phyloP scores from a whole-genome alignment of 2,329 filamentous ascomycete genomes.

The Mycogone perniciosa region DNA sequence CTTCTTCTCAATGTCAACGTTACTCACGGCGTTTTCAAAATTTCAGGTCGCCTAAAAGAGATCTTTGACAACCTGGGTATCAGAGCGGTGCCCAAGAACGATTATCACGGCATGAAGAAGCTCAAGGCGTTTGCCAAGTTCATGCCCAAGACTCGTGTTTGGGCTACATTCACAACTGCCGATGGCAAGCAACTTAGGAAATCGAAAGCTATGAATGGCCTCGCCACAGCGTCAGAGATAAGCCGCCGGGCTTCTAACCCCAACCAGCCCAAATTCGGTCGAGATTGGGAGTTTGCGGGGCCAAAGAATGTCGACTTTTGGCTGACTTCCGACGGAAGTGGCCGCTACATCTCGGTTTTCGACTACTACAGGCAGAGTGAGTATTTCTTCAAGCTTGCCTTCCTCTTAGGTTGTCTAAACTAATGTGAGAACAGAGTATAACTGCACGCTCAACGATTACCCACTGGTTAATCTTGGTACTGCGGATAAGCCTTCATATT shows the following conservation, averaged over 20 bases:
- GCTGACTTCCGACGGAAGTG: constrained; percentile 19
- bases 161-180: constrained; percentile 25
- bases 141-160: constrained; percentile 33
- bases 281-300: constrained; percentile 24
- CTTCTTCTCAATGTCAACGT: constrained; percentile 51
- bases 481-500: constrained; percentile 48
- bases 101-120: constrained; percentile 10
- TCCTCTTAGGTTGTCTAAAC: not conserved
- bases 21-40: constrained; percentile 47
- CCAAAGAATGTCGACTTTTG: constrained; percentile 29
- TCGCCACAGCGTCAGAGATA: constrained; percentile 22
- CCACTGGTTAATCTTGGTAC: constrained; percentile 64
- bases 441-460: constrained; percentile 29
- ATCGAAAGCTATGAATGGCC: constrained; percentile 23
- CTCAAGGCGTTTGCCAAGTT: constrained; percentile 30
- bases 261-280: constrained; percentile 20
- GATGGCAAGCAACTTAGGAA: constrained; percentile 26
- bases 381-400: constrained; percentile 14
- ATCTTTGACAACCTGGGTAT: constrained; percentile 27
- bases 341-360: constrained; percentile 31
- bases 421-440: constrained; percentile 28
- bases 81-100: constrained; percentile 7
- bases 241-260: constrained; percentile 10
- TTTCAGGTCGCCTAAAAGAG: constrained; percentile 28
- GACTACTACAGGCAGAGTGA: constrained; percentile 41